Percentiles rank a stretch among this genome's conserved stretches.
Evolutionary conservation across 2,329 filamentous ascomycete genomes (phyloP).

Genomic region (Colletotrichum cereale): DNA sequence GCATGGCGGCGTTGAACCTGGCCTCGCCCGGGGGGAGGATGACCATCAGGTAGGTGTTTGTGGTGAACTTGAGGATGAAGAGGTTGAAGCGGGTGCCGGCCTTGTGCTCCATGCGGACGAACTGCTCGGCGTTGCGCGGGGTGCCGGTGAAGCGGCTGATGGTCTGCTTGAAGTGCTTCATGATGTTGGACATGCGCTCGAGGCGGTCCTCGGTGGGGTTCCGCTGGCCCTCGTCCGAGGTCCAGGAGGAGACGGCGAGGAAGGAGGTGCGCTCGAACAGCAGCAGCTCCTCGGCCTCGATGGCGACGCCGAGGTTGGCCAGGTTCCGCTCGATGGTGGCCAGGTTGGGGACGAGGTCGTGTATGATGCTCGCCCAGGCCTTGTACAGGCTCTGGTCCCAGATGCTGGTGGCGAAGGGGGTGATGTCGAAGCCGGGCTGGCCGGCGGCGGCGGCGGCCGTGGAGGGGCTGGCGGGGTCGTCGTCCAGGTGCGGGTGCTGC

Average conservation of each 20-base stretch:
- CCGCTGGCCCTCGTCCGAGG: slow-evolving; percentile 76
- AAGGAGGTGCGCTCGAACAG: slow-evolving; percentile 97
- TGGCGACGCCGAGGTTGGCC: slow-evolving; percentile 82
- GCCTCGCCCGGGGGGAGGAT: slow-evolving; percentile 92
- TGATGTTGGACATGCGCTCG: slow-evolving; percentile 94
- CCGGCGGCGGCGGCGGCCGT: slow-evolving; percentile 43
- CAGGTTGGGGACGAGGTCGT: slow-evolving; percentile 96
- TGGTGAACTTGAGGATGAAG: slow-evolving; percentile 95
- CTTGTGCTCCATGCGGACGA: slow-evolving; percentile 85
- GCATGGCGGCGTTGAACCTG: slow-evolving; percentile 88
- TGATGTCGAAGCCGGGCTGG: slow-evolving; percentile 74
- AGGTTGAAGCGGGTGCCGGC: slow-evolving; percentile 84
- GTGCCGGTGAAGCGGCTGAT: slow-evolving; percentile 82
- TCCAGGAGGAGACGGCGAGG: slow-evolving; percentile 94
- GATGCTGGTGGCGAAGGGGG: slow-evolving; percentile 94
- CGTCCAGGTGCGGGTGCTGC: slow-evolving; percentile 21
- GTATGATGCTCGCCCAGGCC: slow-evolving; percentile 98
- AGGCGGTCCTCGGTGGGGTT: slow-evolving; percentile 95
- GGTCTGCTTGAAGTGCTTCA: slow-evolving; percentile 97
- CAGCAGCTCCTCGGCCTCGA: slow-evolving; percentile 93
- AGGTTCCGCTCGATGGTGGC: slow-evolving; percentile 89
- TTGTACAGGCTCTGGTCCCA: slow-evolving; percentile 99
- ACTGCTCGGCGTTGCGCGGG: slow-evolving; percentile 85
- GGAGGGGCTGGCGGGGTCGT: slow-evolving; percentile 42
- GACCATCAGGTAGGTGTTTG: slow-evolving; percentile 96